Percentiles rank a stretch among this genome's conserved stretches.
Conservation (phyloP, 768 basidiomycete species). For the Leccinum ochraceum region DNA sequence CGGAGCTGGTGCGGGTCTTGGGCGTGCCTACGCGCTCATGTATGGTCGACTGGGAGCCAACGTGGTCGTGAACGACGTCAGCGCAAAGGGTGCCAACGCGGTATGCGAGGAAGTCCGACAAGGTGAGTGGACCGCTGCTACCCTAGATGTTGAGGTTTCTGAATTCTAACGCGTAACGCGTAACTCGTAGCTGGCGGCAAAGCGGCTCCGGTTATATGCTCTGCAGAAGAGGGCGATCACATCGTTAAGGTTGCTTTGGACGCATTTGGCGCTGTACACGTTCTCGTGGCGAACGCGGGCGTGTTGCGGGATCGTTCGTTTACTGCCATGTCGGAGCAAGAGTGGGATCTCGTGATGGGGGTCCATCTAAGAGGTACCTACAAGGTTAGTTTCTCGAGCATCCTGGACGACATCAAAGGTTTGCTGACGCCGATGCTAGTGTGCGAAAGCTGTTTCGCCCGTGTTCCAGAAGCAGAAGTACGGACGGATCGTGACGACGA, state of each 20-base stretch:
- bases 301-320: slow-evolving; percentile 94
- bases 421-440: slow-evolving; percentile 45
- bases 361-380: slow-evolving; percentile 92
- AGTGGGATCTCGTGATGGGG: slow-evolving; percentile 92
- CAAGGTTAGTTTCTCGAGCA: slow-evolving; percentile 52
- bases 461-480: slow-evolving; percentile 96
- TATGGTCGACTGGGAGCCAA: slow-evolving; percentile 93
- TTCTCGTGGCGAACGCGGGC: slow-evolving; percentile 91
- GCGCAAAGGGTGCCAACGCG: slow-evolving; percentile 74
- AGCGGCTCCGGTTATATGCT: slow-evolving; percentile 78
- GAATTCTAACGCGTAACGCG: neutral
- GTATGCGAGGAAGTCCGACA: slow-evolving; percentile 88
- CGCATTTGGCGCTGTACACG: slow-evolving; percentile 84
- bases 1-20: slow-evolving; percentile 93
- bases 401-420: neutral
- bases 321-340: slow-evolving; percentile 81
- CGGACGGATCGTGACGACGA: slow-evolving; percentile 94
- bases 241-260: slow-evolving; percentile 88
- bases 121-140: slow-evolving; percentile 43
- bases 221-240: slow-evolving; percentile 88
- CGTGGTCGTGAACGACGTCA: slow-evolving; percentile 95
- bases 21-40: slow-evolving; percentile 90
- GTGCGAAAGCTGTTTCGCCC: slow-evolving; percentile 94
- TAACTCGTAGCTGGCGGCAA: slow-evolving; percentile 75
- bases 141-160: neutral